Base-by-base conservation (phyloP, 2,329 filamentous ascomycete species). In the Aspergillus sp. region DNA sequence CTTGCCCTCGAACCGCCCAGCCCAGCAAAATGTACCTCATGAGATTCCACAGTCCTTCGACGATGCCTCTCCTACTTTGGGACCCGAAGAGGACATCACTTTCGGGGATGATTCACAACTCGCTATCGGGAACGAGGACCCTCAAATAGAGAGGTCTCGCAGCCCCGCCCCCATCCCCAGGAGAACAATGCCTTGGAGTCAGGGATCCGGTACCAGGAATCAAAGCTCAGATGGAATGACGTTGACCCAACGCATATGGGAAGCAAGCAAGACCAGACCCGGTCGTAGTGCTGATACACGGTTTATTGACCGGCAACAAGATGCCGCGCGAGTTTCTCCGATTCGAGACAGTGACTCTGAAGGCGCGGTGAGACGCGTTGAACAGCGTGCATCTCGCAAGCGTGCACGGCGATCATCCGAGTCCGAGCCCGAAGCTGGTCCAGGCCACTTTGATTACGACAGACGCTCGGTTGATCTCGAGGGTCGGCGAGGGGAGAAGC, bases 371-470 rank as follows among this genome's bases (percentile, higher is more conserved):
- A 60, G 44, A 50, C 65, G 49, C 40, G 46, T 39, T 17, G 57
- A 51, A 47, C n/a, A 23, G 19, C 51, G 49, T 8, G 56, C 17
- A 33, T 59, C 52, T 35, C 54, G 64, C 47, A 69, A 68, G 37
- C 60, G 67, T 21, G 23, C 56, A 19, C 59, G 58, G 3, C 49
- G 58, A 2, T 53, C 56, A 8, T 51, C 60, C 7, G 59, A 66
- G 14, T 65, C 68, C 1, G 62, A 65, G 9, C 57, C 62, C n/a
- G 67, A 68, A 9, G 74, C 75, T 47, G 77, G 80, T 8, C 76
- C 78, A 45, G 79, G 72, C 2, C 83, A 82, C 57, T 75, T 80
- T 40, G 68, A 67, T 3, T 71, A 76, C 50, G 66, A 65, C 51
- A 65, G 64, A 6, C 76, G 77, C 12, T 65, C 68, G 7, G 62